These are phyloP conservation scores for Pestalotiopsis sp. DNA, from an alignment of 2,329 filamentous ascomycete species.

Conservation along the genomic window DNA sequence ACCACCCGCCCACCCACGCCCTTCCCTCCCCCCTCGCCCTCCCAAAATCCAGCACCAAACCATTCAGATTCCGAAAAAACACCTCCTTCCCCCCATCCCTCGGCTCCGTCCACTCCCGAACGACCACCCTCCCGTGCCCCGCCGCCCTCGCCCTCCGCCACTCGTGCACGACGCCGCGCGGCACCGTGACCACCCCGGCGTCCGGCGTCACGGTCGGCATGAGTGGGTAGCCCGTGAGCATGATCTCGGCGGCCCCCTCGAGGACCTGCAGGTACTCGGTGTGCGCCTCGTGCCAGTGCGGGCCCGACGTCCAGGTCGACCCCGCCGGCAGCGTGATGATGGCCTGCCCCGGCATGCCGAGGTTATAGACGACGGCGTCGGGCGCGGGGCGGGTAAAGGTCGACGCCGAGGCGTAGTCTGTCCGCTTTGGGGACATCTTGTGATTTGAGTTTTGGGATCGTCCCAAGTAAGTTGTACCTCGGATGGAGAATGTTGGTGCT, in stretches of 20 bases:
- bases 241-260: slow-evolving; percentile 20
- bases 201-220: slow-evolving; percentile 22
- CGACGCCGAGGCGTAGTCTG: not conserved
- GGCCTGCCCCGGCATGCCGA: slow-evolving; percentile 38
- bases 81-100: slow-evolving; percentile 45
- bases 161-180: slow-evolving; percentile 43
- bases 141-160: slow-evolving; percentile 40
- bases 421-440: too few relatives aligned
- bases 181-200: slow-evolving; percentile 36
- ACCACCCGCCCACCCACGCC: not conserved
- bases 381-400: slow-evolving; percentile 48
- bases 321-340: slow-evolving; percentile 43
- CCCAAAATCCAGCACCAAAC: slow-evolving; percentile 34
- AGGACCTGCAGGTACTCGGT: slow-evolving; percentile 48
- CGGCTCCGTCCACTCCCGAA: slow-evolving; percentile 48
- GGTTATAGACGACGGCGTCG: slow-evolving; percentile 63
- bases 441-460: too few relatives aligned
- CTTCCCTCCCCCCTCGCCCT: not conserved
- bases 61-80: slow-evolving; percentile 54
- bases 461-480: not conserved
- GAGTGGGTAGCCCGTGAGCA: slow-evolving; percentile 34
- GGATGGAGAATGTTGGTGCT: not conserved
- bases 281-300: slow-evolving; percentile 52
- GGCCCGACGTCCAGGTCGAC: slow-evolving; percentile 50
- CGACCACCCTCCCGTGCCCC: slow-evolving; percentile 39